phyloP scores from a whole-genome alignment of 805 yeast species.

The Wickerhamomyces pijperi region DNA sequence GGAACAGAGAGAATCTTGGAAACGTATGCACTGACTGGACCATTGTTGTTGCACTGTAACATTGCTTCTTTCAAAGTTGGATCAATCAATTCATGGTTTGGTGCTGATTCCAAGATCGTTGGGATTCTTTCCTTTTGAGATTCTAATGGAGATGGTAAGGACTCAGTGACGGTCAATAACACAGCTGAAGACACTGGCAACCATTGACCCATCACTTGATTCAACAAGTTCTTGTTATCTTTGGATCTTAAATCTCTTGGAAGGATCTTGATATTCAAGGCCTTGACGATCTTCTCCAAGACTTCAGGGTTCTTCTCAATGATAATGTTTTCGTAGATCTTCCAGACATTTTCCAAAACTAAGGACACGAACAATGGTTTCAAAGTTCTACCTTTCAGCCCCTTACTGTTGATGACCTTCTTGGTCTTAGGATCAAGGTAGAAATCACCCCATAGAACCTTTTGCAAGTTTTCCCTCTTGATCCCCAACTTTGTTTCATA shows the following conservation, averaged over 20 bases:
- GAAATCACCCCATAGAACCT: conserved; percentile 94
- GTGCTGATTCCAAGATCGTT: conserved; percentile 49
- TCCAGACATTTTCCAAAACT: conserved; percentile 87
- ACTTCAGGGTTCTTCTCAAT: conserved; percentile 57
- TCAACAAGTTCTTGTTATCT: conserved; percentile 55
- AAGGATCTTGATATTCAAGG: conserved; percentile 54
- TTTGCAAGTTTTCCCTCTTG: conserved; percentile 64
- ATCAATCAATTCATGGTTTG: conserved; percentile 39
- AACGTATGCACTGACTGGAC: conserved; percentile 66
- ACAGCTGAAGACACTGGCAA: conserved; percentile 84
- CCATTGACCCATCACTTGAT: conserved; percentile 82
- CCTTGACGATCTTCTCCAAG: conserved; percentile 61
- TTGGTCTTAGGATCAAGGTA: conserved; percentile 85
- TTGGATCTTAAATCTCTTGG: conserved; percentile 75
- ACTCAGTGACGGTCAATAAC: conserved; percentile 72
- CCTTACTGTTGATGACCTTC: conserved; percentile 60
- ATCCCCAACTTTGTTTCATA: conserved; percentile 80
- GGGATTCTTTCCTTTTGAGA: conserved; percentile 71
- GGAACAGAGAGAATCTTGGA: conserved; percentile 87
- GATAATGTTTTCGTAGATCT: conserved; percentile 65
- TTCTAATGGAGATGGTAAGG: conserved; percentile 68
- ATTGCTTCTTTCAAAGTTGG: conserved; percentile 41
- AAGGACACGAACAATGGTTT: conserved; percentile 84
- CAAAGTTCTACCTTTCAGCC: conserved; percentile 45
- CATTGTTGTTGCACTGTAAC: conserved; percentile 52